A percentile compares a stretch with the other conserved stretches of the same genome.
Conservation (phyloP, 1,284 basidiomycete genomes). For the Naganishia sp. region DNA sequence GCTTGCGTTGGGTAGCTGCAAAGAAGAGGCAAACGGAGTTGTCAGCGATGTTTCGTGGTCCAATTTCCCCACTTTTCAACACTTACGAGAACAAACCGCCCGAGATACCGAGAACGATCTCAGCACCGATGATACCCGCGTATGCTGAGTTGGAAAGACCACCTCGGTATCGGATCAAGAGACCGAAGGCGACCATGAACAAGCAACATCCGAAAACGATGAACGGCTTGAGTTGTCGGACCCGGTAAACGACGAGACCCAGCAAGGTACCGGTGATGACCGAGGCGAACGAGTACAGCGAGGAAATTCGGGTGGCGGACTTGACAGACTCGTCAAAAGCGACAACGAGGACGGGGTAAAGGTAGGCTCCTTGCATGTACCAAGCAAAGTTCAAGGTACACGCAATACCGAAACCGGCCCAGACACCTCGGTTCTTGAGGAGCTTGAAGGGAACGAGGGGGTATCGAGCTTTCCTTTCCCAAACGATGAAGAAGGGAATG, state of each 20-base stretch:
- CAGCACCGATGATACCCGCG: slow-evolving; percentile 51
- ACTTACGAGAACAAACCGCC: slow-evolving; percentile 48
- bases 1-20: slow-evolving; percentile 51
- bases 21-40: neutral
- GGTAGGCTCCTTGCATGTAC: slow-evolving; percentile 52
- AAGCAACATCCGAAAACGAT: slow-evolving; percentile 46
- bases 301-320: slow-evolving; percentile 51
- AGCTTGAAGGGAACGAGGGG: slow-evolving; percentile 52
- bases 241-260: slow-evolving; percentile 49
- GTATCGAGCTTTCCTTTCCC: slow-evolving; percentile 52
- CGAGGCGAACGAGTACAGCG: slow-evolving; percentile 53
- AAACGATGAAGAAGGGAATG: slow-evolving; percentile 51
- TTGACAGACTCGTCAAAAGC: slow-evolving; percentile 49
- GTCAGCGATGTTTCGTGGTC: neutral
- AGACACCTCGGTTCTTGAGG: slow-evolving; percentile 51
- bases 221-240: slow-evolving; percentile 53
- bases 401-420: slow-evolving; percentile 51
- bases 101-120: slow-evolving; percentile 55
- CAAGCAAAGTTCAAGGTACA: slow-evolving; percentile 52
- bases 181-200: slow-evolving; percentile 50
- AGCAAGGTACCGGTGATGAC: slow-evolving; percentile 50
- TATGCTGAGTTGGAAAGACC: slow-evolving; percentile 40
- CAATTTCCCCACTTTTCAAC: neutral
- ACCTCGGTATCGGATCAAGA: slow-evolving; percentile 55
- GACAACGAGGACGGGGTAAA: slow-evolving; percentile 51